phyloP scores from a whole-genome alignment of 768 basidiomycete genomes.

The Mrakia hoshinonis region DNA sequence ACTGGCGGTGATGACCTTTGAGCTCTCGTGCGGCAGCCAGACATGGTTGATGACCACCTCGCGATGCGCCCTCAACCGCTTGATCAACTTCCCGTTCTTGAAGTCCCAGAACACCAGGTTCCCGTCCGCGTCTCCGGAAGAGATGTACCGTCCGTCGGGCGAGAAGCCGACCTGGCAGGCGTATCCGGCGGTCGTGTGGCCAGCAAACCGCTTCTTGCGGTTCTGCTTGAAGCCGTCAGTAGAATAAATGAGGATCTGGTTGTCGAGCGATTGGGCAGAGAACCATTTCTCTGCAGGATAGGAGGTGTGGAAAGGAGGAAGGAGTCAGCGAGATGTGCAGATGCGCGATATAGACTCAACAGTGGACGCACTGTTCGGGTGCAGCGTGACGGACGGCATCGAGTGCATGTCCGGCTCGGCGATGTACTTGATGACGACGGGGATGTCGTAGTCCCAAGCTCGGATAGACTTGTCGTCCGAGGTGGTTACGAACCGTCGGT shows the following conservation, averaged over 20 bases:
- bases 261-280: slow-evolving; percentile 94
- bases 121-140: slow-evolving; percentile 88
- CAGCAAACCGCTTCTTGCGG: slow-evolving; percentile 95
- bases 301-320: neutral
- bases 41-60: slow-evolving; percentile 98
- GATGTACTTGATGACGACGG: slow-evolving; percentile 98
- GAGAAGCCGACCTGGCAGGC: slow-evolving; percentile 96
- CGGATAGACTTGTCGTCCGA: slow-evolving; percentile 99
- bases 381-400: slow-evolving; percentile 94
- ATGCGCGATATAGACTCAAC: too few species aligned
- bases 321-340: neutral
- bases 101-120: slow-evolving; percentile 99
- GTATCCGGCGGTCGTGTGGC: slow-evolving; percentile 93
- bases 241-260: slow-evolving; percentile 94
- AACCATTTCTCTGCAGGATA: slow-evolving; percentile 72
- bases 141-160: slow-evolving; percentile 96
- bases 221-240: slow-evolving; percentile 98
- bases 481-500: slow-evolving; percentile 91
- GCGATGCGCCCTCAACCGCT: slow-evolving; percentile 73
- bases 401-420: slow-evolving; percentile 99
- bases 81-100: slow-evolving; percentile 95
- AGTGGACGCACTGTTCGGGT: slow-evolving; percentile 70
- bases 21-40: slow-evolving; percentile 95
- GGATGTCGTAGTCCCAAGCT: slow-evolving; percentile 99
- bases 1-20: slow-evolving; percentile 90